Evolutionary conservation across 164 flowering plant genomes (phyloP), one percentile per base, ranked within the genome.

Genomic region (Umbilicus rupestris): DNA sequence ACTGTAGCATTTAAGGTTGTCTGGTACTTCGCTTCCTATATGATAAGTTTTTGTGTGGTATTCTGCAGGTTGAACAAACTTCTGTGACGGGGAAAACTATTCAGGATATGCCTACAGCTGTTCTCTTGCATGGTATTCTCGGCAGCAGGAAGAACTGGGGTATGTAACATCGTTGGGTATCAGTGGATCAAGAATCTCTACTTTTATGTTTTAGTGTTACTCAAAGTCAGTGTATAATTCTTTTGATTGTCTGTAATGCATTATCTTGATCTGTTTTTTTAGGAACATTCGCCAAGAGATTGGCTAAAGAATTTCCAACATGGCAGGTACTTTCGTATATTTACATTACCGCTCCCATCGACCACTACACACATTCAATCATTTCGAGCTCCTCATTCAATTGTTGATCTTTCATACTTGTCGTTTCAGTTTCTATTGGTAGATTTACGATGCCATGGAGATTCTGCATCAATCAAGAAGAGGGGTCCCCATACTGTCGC

Each of bases 111-210:
- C 98, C 97, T 60, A 94, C 95, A 52, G 97, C 98, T 76, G 91
- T 90, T 70, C 92, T 94, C 70, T 75, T 94, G 63, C 98, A 94
- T 80, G 98, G 98, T 20, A 94, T 94, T 76, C 79, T 94, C 44
- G 98, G 98, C 59, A 69, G 96, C 82, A 76, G 96, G 78, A 94
- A 94, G 73, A 94, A 94, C 70, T 94, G 98, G 98, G 97, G 98
- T 94, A 71, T 16, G 86, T 73, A 55, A 24, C 52, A 60, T 62
- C n/a, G 39, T 58, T 35, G 37, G 37, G 37, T 35, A 35, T 35
- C 37, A 33, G 37, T 33, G 37, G 37, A 33, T 33, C 37, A 35
- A n/a, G n/a, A n/a, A n/a, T n/a, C 55, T 49, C 1, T 20, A 49
- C 20, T 24, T 24, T 24, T 1, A n/a, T 11, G 37, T 41, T 41